These are phyloP conservation scores for Durotheca rogersii DNA, from an alignment of 495 filamentous ascomycete genomes.

Conservation along the genomic window DNA sequence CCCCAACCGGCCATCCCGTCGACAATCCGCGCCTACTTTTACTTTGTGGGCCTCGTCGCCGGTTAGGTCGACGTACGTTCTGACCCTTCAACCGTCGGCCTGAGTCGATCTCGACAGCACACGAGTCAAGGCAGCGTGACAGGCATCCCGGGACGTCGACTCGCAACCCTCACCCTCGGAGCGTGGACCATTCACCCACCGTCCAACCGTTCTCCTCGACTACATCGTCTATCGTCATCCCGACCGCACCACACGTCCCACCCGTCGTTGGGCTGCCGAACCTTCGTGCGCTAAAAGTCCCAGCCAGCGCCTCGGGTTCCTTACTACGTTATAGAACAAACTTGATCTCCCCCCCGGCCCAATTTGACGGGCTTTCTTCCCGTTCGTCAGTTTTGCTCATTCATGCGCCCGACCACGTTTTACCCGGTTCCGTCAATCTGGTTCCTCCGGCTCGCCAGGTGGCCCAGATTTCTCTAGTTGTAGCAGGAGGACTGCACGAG, in stretches of 20 bases:
- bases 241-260: too few species aligned
- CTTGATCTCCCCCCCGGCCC: conserved; percentile 23
- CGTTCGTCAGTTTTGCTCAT: conserved; percentile 10
- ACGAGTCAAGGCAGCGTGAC: conserved; percentile 24
- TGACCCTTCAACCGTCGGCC: conserved; percentile 8
- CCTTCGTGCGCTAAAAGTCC: conserved; percentile 27
- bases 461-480: conserved; percentile 20
- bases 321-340: conserved; percentile 24
- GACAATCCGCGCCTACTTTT: conserved; percentile 20
- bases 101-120: conserved; percentile 17
- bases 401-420: conserved; percentile 20
- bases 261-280: too few species aligned
- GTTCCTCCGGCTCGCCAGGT: conserved; percentile 15
- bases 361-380: conserved; percentile 24
- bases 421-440: conserved; percentile 19
- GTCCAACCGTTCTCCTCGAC: conserved; percentile 1
- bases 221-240: conserved; percentile 12
- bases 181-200: too few species aligned
- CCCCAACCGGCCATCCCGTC: conserved; percentile 28
- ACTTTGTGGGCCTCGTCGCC: conserved; percentile 25
- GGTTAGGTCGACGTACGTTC: conserved; percentile 18
- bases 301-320: conserved; percentile 28
- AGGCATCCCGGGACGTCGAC: conserved; percentile 7
- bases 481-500: background rate
- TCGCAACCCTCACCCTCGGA: too few species aligned